A percentile compares a stretch with the other conserved stretches of the same genome.
These are phyloP conservation scores for Cladosporium sp. DNA, from an alignment of 2,329 filamentous ascomycete genomes.

Conservation along the genomic window DNA sequence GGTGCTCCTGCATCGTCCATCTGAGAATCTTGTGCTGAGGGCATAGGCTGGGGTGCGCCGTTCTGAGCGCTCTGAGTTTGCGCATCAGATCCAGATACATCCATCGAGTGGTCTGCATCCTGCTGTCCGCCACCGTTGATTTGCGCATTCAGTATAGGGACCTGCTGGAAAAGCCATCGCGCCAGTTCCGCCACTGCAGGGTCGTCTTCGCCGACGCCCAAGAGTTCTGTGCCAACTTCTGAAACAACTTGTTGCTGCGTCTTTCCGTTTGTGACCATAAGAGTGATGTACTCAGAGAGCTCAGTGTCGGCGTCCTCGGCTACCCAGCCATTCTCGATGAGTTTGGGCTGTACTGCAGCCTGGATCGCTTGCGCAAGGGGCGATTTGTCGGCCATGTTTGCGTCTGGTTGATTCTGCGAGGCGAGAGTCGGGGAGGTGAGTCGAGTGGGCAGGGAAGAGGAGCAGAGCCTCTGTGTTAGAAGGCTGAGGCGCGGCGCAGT, in stretches of 20 bases:
- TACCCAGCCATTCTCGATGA: conserved; percentile 90
- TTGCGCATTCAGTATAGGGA: conserved; percentile 66
- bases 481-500: conserved; percentile 11
- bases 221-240: conserved; percentile 84
- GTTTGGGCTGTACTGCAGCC: conserved; percentile 80
- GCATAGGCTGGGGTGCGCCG: conserved; percentile 16
- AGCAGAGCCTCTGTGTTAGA: conserved; percentile 9
- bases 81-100: neutral
- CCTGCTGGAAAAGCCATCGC: conserved; percentile 89
- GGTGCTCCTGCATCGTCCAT: conserved; percentile 60
- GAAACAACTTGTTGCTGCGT: conserved; percentile 83
- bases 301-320: conserved; percentile 78
- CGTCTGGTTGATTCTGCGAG: neutral
- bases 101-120: conserved; percentile 16
- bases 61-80: conserved; percentile 19
- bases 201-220: conserved; percentile 80
- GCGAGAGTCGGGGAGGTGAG: neutral
- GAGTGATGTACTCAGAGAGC: conserved; percentile 91
- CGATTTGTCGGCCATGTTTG: conserved; percentile 69
- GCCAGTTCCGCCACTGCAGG: conserved; percentile 80
- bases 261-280: conserved; percentile 96
- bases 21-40: conserved; percentile 60
- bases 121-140: conserved; percentile 51
- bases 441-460: neutral
- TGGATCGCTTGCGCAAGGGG: conserved; percentile 83